Base-by-base conservation (phyloP, 1,284 basidiomycete genomes). In the Trichosporon inkin region DNA sequence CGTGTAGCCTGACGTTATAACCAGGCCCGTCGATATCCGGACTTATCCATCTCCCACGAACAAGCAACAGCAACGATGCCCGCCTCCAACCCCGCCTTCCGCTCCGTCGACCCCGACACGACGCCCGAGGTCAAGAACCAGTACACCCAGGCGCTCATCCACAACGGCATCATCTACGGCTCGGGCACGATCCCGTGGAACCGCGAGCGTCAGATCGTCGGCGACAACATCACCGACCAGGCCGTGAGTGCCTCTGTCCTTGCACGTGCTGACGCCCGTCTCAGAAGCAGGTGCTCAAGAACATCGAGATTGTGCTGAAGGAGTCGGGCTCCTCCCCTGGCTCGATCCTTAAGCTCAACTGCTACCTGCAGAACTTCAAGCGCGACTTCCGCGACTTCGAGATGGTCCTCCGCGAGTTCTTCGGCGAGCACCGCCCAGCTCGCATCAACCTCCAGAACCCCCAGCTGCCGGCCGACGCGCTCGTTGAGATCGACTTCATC, bases 261-360 rank as follows among this genome's bases (percentile, higher is more conserved):
- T 1, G 17, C 39, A 7, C 2, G 16, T 6, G 19, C 40, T 20
- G 16, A 16, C 22, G 6, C 5, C 16, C 41, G 22, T 3, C 5
- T 7, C 20, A 44, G 40, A 44, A 44, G 14, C 40, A 44, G 22
- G 40, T 44, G 10, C 40, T 44, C 19, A 19, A 49, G 17, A 53
- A 53, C 51, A 35, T 53, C 35, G 34, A 37, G 13, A 53, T 37
- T n/a, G 51, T 53, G 51, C 51, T 53, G 6, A 37, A 53, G 35
- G 51, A 53, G 51, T n/a, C 24, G 7, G 51, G 51, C 13, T 20
- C n/a, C 19, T 22, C 19, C 13, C n/a, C 10, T 3, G 35, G 35
- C 17, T 37, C 34, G 4, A 16, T 53, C 35, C 10, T 53, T 10
- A 53, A 53, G 51, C 34, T 36, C 17, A 53, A 53, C 51, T 36